Base-by-base conservation (phyloP, 2,329 filamentous ascomycete species). In the Plectosphaerella cucumerina region DNA sequence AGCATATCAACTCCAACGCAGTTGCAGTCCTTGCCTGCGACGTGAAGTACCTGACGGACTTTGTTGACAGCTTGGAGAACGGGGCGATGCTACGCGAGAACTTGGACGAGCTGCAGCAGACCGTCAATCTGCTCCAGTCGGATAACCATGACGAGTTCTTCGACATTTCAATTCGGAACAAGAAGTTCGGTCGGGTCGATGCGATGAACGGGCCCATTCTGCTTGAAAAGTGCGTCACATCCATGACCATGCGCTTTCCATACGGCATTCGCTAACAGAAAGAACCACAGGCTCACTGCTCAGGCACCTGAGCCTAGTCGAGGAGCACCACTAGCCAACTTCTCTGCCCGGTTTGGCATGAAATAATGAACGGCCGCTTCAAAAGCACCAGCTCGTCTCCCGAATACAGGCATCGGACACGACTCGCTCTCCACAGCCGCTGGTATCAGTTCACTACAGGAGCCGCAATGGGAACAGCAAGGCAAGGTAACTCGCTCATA, bases 91-190 rank as follows among this genome's bases (percentile, higher is more conserved):
- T 99, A 18, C 81, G 87, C 55, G 88, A 94, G 63, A 94, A 95
- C 58, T 74, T 99, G 37, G 92, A 97, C 61, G 94, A 97, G 71
- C 76, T 99, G 34, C 86, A 93, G 60, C 94, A 99, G 73, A 97
- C 94, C 1, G 87, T 96, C 44, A 84, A 88, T 53, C 77, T 99
- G 22, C 88, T 99, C 80, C 85, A 89, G 63, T 82, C 81, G 2
- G 90, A 96, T 39, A 96, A 96, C 60, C 84, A 90, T n/a, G 92
- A 97, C 58, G 93, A 97, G 67, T 99, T 96, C 69, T 99, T 94
- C 66, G 94, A 99, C 64, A 87, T 94, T 47, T 88, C 87, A 5
- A 89, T 87, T 14, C 78, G 91, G 48, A 96, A 97, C 70, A 92
- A 89, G 72, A 95, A 96, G 66, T 99, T 96, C 65, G 89, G 91